Base-by-base conservation (phyloP, 176 grass and related monocot species). In the Coix lacrymajobi region DNA sequence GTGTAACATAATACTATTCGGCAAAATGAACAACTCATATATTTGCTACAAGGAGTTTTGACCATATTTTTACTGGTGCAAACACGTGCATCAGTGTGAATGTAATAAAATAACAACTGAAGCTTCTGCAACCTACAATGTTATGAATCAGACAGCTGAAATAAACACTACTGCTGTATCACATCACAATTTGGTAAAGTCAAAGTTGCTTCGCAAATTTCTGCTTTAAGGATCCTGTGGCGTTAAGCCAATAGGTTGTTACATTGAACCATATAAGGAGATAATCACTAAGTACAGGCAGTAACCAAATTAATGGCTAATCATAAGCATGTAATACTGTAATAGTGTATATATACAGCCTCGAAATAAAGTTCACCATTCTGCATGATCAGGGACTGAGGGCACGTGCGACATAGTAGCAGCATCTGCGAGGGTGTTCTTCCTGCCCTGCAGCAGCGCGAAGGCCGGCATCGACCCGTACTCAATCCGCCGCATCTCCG, bases 391-490 rank as follows among this genome's bases (percentile, higher is more conserved):
- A 33, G 90, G 87, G 90, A 92, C 82, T 8, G 88, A 44, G 31
- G 78, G 63, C 84, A 87, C 66, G 33, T 65, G 84, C 36, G 81
- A 80, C 92, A 93, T 76, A 64, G 89, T 86, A 17, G 92, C 87
- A 48, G 43, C 52, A 19, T 81, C 72, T n/a, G 83, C 71, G 34
- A 98, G 87, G 10, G 85, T 77, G 37, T 95, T 93, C 82, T 92
- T 98, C 88, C 89, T 87, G 65, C 83, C 89, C 83, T 98, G 90
- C 25, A 98, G 86, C 68, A 93, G 75, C 38, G 91, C 96, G 22
- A 93, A 95, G 46, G 89, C 84, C 24, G 91, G 89, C 20, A 93
- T 62, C 0, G 92, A 98, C 6, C 93, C 96, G 8, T 98, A 98
- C 64, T 94, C 91, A 36, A 98, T 95, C 66, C 91, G 90, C 54